Evolutionary conservation across 129 eudicot genomes (phyloP), one percentile per base, ranked within the genome.

Genomic region (Sambucus nigra): DNA sequence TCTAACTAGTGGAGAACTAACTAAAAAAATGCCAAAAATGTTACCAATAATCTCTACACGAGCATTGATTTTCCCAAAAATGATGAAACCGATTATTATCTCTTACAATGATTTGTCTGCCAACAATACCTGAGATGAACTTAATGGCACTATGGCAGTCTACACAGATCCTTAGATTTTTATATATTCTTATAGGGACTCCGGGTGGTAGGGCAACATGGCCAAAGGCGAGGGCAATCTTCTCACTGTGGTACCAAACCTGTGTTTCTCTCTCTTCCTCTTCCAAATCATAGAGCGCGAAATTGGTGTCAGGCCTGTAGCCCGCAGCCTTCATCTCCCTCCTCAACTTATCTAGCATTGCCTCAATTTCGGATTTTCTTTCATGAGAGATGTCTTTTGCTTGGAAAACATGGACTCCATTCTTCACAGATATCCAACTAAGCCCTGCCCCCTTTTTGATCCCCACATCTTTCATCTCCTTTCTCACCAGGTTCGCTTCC

Each of bases 211-310:
- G 63, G 1, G 76, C 92, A 55, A 81, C 63, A 8, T 81, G 80
- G 26, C 91, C 92, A 52, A 81, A 86, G 9, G 87, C 92, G 57
- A 86, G 81, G 3, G 95, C 95, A 60, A 81, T 75, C 69, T 81
- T 86, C 69, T 86, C 84, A 50, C 95, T 87, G 33, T 87, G 96
- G 59, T 50, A 57, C 79, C 86, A 80, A 71, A 87, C 83, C 70
- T 87, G 94, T 10, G 86, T 70, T 67, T 87, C 94, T 31, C 75
- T 75, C 57, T 87, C 96, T 80, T 83, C 96, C 61, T 87, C 96
- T 69, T 87, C 94, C 29, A 83, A 35, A 77, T 82, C 88, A 24
- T 80, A 83, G 0, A 87, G 87, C 9, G 89, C 72, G 49, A 77
- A 29, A 20, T 69, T 72, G 3, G 87, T 87, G 49, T 74, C 74